Evolutionary conservation across 1,284 basidiomycete species (phyloP).

Genomic region (Coriolopsis trogii): DNA sequence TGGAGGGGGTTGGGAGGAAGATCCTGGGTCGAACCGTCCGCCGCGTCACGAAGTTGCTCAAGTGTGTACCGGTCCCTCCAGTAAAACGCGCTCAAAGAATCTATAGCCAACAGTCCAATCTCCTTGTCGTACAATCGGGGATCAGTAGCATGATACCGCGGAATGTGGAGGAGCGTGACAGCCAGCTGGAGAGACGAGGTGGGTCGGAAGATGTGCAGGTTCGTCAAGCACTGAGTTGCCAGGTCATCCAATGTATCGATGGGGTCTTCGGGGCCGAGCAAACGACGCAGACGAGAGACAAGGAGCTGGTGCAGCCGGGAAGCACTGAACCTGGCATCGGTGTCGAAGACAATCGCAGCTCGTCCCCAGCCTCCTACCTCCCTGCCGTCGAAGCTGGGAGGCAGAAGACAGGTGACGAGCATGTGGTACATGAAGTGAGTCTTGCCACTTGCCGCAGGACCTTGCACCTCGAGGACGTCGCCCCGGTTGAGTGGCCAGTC

Average conservation of each 20-base stretch:
- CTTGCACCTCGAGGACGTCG: slow-evolving; percentile 76
- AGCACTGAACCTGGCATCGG: slow-evolving; percentile 64
- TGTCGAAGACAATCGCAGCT: slow-evolving; percentile 68
- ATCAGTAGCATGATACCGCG: slow-evolving; percentile 51
- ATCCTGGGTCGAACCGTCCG: slow-evolving; percentile 13
- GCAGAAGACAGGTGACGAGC: slow-evolving; percentile 62
- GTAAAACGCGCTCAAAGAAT: slow-evolving; percentile 76
- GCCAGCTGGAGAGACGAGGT: slow-evolving; percentile 69
- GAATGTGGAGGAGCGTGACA: slow-evolving; percentile 61
- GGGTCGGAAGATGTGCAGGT: slow-evolving; percentile 69
- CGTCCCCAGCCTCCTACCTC: slow-evolving; percentile 60
- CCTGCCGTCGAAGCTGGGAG: slow-evolving; percentile 35
- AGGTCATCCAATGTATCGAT: slow-evolving; percentile 25
- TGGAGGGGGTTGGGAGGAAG: slow-evolving; percentile 40
- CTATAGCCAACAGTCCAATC: slow-evolving; percentile 67
- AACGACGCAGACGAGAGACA: slow-evolving; percentile 36
- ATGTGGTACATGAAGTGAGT: slow-evolving; percentile 71
- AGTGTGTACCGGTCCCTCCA: slow-evolving; percentile 72
- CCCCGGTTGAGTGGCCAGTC: slow-evolving; percentile 45
- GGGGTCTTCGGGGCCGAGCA: slow-evolving; percentile 2
- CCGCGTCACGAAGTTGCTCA: slow-evolving; percentile 51
- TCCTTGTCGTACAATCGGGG: slow-evolving; percentile 48
- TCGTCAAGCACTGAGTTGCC: slow-evolving; percentile 48
- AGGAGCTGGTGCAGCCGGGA: slow-evolving; percentile 57
- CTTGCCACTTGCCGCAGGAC: slow-evolving; percentile 73